Conservation (phyloP, 805 yeast species). For the Wickerhamia fluorescens region DNA sequence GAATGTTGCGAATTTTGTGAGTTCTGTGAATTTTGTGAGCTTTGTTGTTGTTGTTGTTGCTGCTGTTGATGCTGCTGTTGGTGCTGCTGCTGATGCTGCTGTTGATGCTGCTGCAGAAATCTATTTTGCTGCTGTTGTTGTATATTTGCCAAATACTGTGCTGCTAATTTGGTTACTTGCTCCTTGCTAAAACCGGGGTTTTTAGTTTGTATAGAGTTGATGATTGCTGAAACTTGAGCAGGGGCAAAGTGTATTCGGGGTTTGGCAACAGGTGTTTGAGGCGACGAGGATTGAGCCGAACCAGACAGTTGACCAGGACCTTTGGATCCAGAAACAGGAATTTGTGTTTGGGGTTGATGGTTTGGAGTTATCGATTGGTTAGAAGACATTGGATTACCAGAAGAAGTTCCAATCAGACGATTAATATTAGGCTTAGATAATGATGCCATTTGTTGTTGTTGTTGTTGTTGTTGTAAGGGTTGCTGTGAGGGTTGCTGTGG, state of each 20-base stretch:
- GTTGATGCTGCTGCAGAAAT: too few relatives aligned
- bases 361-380: constrained; percentile 1
- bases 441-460: too few relatives aligned
- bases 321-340: background rate
- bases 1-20: too few relatives aligned
- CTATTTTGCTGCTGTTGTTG: constrained; percentile 45
- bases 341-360: constrained; percentile 1
- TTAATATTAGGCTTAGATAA: too few relatives aligned
- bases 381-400: constrained; percentile 1
- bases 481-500: constrained; percentile 2
- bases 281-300: background rate
- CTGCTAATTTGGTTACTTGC: constrained; percentile 61
- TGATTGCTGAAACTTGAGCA: constrained; percentile 59
- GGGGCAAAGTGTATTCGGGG: constrained; percentile 43
- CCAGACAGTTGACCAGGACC: background rate
- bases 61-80: constrained; percentile 17
- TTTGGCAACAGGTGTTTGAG: constrained; percentile 12
- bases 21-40: too few relatives aligned
- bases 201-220: constrained; percentile 57
- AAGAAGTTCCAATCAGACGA: constrained; percentile 1
- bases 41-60: too few relatives aligned
- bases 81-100: constrained; percentile 13
- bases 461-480: background rate
- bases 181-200: constrained; percentile 57
- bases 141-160: constrained; percentile 51